These are phyloP conservation scores for Ceratocystis colombiana DNA, from an alignment of 2,329 filamentous ascomycete genomes.

Conservation along the genomic window DNA sequence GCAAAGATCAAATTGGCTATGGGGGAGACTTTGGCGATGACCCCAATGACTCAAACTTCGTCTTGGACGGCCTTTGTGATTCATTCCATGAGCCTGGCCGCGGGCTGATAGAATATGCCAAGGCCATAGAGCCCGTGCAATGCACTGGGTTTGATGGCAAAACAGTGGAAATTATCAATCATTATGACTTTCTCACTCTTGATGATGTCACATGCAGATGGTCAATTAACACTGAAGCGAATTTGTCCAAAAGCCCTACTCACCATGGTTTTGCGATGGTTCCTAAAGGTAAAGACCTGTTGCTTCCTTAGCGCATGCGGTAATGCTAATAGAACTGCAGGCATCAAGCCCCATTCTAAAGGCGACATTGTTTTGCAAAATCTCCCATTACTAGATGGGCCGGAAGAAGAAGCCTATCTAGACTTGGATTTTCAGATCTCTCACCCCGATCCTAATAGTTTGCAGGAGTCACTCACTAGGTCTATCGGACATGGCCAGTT, in stretches of 20 bases:
- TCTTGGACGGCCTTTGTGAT: constrained; percentile 46
- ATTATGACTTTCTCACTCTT: constrained; percentile 45
- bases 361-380: constrained; percentile 31
- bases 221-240: background rate
- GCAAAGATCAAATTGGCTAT: constrained; percentile 44
- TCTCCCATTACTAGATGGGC: background rate
- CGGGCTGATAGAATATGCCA: constrained; percentile 46
- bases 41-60: constrained; percentile 50
- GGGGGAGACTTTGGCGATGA: constrained; percentile 53
- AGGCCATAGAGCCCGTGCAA: constrained; percentile 50
- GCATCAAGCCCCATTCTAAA: constrained; percentile 38
- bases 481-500: background rate
- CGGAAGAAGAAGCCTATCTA: constrained; percentile 30
- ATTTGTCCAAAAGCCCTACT: background rate
- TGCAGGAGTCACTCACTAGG: background rate
- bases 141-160: constrained; percentile 38
- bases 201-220: constrained; percentile 40
- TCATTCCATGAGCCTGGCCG: constrained; percentile 43
- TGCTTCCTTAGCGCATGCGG: background rate
- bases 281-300: background rate
- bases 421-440: constrained; percentile 27
- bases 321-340: constrained; percentile 27
- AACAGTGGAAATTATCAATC: constrained; percentile 41
- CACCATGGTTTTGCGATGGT: background rate
- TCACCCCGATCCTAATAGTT: background rate